Evolutionary conservation across 768 basidiomycete species (phyloP), one percentile per base, ranked within the genome.

Genomic region (Auriscalpium microsporum): DNA sequence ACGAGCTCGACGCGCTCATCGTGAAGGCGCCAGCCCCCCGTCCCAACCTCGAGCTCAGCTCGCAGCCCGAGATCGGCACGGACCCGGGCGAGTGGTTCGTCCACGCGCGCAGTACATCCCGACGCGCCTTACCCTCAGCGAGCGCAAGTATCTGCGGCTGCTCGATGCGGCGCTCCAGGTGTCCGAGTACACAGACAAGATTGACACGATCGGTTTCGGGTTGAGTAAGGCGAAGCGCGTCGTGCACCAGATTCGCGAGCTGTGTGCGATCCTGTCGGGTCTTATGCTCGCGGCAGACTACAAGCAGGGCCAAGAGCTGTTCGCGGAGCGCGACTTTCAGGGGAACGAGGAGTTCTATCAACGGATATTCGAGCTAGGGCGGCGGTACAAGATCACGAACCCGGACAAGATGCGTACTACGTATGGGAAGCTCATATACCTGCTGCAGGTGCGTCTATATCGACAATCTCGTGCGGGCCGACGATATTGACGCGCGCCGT

Each of bases 341-440:
- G 75, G 80, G 13, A 93, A 93, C 62, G 81, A 80, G 16, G 81
- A 84, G 8, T 93, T 92, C 65, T 93, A 86, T 64, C 87, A 90
- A 56, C 70, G 75, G 13, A 76, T 91, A 23, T 92, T 92, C 59
- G 90, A 92, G 69, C 77, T 92, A 21, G 89, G 90, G 17, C 75
- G 89, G 50, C 77, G 90, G 56, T 87, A 91, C 66, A 92, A 92
- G 68, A 92, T 93, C 64, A 90, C 88, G 87, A 93, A 92, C 62
- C 90, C 90, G 0, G 90, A 92, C 65, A 91, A 91, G 63, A 91
- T 92, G 90, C 79, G 90, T 23, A 83, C 86, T 33, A 92, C 87
- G 8, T 93, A 93, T 58, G 90, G 90, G 10, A 92, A 92, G 65
- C 71, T 92, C 56, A 83, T 91, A 36, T 92, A 91, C 68, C 72